These are phyloP conservation scores for Sporothrix dimorphospora DNA, from an alignment of 2,329 filamentous ascomycete species.

Conservation along the genomic window DNA sequence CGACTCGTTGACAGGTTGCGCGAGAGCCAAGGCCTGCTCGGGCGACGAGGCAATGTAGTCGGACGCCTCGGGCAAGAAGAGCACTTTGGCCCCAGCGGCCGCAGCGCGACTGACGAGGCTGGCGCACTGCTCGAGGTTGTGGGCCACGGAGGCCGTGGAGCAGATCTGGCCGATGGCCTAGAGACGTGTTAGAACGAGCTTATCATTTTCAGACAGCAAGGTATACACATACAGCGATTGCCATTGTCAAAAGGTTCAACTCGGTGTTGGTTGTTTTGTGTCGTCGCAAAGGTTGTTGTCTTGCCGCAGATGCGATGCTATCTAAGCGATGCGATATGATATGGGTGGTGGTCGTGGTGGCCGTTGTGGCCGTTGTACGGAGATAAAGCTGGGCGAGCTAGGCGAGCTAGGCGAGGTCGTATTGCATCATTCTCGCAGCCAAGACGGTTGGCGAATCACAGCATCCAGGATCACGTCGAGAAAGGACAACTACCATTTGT, in stretches of 20 bases:
- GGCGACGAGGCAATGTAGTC: constrained; percentile 81
- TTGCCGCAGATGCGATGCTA: neutral
- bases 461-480: neutral
- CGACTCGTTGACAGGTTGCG: constrained; percentile 64
- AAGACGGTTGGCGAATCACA: neutral
- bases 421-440: constrained; percentile 20
- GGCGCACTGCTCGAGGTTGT: constrained; percentile 80
- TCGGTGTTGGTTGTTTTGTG: neutral
- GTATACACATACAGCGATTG: constrained; percentile 15
- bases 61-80: constrained; percentile 90
- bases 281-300: neutral
- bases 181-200: neutral
- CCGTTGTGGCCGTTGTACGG: neutral
- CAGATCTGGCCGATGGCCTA: constrained; percentile 90
- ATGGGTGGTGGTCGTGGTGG: neutral
- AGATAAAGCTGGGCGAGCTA: constrained; percentile 14
- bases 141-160: constrained; percentile 74
- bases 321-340: constrained; percentile 2
- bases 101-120: constrained; percentile 72
- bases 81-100: constrained; percentile 72
- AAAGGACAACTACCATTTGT: neutral
- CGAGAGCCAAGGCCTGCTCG: constrained; percentile 71
- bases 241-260: neutral
- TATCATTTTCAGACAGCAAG: too few relatives aligned
- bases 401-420: neutral